Conservation (phyloP, 129 eudicot species). For the Helichrysum umbraculigerum region DNA sequence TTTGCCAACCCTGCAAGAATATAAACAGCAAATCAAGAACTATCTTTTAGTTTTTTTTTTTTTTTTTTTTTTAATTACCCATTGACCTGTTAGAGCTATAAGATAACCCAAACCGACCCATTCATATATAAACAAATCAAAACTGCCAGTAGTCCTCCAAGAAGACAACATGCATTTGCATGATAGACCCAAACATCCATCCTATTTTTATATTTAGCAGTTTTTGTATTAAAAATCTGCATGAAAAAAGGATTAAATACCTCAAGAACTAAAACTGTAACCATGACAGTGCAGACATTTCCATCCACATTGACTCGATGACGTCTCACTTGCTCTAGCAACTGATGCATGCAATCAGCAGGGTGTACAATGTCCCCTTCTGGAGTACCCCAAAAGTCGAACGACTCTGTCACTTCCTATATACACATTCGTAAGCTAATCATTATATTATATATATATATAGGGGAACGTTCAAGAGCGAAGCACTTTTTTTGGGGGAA, state of each 20-base stretch:
- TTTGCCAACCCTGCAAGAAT: conserved; percentile 81
- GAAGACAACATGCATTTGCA: too few species aligned
- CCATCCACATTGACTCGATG: conserved; percentile 86
- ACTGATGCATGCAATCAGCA: conserved; percentile 84
- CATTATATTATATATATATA: not conserved
- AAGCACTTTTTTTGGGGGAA: too few species aligned
- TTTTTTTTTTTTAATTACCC: not conserved
- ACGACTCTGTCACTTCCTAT: conserved; percentile 85
- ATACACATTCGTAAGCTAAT: not conserved
- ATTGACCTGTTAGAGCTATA: not conserved
- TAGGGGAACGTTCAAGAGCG: too few species aligned
- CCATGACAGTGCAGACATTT: conserved; percentile 90
- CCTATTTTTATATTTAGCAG: not conserved
- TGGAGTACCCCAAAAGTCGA: conserved; percentile 91
- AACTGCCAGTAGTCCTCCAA: too few species aligned
- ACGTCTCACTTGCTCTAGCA: conserved; percentile 83
- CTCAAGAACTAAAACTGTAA: conserved; percentile 95
- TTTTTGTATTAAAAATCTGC: not conserved
- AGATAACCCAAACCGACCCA: not conserved
- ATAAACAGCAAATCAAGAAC: not conserved
- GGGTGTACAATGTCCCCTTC: conserved; percentile 94
- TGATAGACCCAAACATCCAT: not conserved
- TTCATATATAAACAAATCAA: not conserved
- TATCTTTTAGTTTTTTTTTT: not conserved
- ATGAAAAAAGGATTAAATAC: conserved; percentile 35